phyloP scores from a whole-genome alignment of 176 grass and related monocot genomes.

The Poa annua region DNA sequence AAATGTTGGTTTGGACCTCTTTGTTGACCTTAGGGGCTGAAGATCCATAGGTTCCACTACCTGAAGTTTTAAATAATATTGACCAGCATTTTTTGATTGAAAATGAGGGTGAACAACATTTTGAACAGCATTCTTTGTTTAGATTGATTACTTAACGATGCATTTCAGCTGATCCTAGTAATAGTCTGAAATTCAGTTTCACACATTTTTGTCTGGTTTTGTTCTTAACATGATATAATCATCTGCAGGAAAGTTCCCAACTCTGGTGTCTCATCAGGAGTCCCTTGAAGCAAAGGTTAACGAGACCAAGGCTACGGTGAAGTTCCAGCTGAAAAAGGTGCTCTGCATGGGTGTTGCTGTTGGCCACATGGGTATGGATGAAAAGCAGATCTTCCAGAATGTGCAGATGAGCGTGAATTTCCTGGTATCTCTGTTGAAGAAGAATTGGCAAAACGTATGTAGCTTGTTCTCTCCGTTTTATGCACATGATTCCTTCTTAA shows the following conservation, averaged over 20 bases:
- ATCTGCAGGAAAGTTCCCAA: constrained; percentile 76
- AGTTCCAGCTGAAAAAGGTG: constrained; percentile 90
- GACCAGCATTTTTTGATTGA: background rate
- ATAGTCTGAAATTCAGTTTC: background rate
- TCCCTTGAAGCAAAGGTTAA: constrained; percentile 89
- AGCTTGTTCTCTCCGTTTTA: too few relatives aligned
- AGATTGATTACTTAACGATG: background rate
- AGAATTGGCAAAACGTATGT: constrained; percentile 89
- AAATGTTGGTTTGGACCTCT: background rate
- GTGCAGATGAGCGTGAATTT: constrained; percentile 88
- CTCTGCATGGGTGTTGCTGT: constrained; percentile 96
- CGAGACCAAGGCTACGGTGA: constrained; percentile 83
- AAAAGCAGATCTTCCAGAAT: constrained; percentile 86
- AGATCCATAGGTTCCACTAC: too few relatives aligned
- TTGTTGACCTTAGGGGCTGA: too few relatives aligned
- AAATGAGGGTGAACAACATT: background rate
- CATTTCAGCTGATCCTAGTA: background rate
- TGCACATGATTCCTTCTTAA: background rate
- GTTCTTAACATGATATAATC: background rate
- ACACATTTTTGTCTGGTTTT: background rate
- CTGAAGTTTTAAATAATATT: too few relatives aligned
- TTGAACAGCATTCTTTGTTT: background rate
- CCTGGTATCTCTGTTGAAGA: constrained; percentile 83
- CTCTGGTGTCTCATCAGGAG: constrained; percentile 73
- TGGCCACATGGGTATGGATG: constrained; percentile 79